A percentile compares a stretch with the other conserved stretches of the same genome.
phyloP scores from a whole-genome alignment of 176 grass and related monocot species.

The Alopecurus myosuroides region DNA sequence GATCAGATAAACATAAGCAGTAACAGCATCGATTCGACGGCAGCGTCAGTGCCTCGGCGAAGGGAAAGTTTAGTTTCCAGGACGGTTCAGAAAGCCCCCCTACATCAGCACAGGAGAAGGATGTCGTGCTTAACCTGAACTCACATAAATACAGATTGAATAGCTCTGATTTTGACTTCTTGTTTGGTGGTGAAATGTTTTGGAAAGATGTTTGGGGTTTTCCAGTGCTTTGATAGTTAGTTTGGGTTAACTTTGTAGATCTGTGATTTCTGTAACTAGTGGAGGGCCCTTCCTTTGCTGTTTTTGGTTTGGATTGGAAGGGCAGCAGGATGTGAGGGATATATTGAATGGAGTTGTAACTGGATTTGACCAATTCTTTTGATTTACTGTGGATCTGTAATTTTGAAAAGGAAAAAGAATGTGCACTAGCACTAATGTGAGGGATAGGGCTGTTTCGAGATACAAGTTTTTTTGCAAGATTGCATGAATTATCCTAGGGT shows the following conservation, averaged over 20 bases:
- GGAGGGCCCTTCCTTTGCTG: constrained; percentile 29
- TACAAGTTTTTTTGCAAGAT: background rate
- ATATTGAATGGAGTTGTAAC: constrained; percentile 20
- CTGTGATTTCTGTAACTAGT: constrained; percentile 30
- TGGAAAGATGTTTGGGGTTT: background rate
- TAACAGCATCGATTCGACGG: constrained; percentile 57
- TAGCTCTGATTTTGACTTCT: constrained; percentile 32
- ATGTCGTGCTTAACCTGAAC: constrained; percentile 58
- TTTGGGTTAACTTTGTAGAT: background rate
- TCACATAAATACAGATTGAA: constrained; percentile 16
- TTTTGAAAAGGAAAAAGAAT: background rate
- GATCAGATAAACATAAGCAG: constrained; percentile 42
- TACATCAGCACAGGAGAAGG: constrained; percentile 71
- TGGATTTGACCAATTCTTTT: background rate
- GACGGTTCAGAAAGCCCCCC: constrained; percentile 39
- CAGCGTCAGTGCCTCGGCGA: constrained; percentile 20
- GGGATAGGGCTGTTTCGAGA: background rate
- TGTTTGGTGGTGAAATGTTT: constrained; percentile 12
- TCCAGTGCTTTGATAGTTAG: background rate
- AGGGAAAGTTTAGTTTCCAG: constrained; percentile 40
- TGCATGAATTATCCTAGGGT: background rate
- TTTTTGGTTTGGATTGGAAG: constrained; percentile 58
- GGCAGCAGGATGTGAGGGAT: constrained; percentile 11
- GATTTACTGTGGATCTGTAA: background rate
- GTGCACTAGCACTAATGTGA: background rate